Base-by-base conservation (phyloP, 768 basidiomycete species). In the Amanita subjunquillea region DNA sequence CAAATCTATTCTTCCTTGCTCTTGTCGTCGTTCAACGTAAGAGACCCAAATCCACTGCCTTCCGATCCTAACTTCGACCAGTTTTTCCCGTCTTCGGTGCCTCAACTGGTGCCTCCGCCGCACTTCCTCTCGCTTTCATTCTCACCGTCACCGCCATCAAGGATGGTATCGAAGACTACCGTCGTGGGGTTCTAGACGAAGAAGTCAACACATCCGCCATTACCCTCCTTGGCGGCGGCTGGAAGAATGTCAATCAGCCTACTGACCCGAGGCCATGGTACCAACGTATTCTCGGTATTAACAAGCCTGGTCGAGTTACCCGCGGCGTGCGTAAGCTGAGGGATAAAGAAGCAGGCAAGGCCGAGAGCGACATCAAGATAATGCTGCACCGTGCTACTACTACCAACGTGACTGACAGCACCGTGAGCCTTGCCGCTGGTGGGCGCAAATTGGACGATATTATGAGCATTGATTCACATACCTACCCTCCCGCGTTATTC, bases 101-200 rank as follows among this genome's bases (percentile, higher is more conserved):
- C 0, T 80, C 90, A 2, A 77, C 87, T 2, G 85, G 91, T 1
- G 76, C 85, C 41, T 80, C 91, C 54, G 81, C 91, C 3, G 85
- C 88, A 59, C 69, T 97, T 3, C 95, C 95, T 0, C 75, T 97
- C 6, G 70, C 87, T 37, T 90, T 94, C 68, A 95, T 98, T 57
- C 66, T 99, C 38, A 64, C 72, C 27, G 86, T 95, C 47, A 97
- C 95, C 13, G 94, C 87, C 3, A 78, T 96, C 72, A 99, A 97
- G 68, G 95, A 99, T 64, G 95, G 86, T 6, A 72, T 97, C 32
- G 95, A 98, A 69, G 95, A 99, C 68, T 94, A 91, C 64, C 83
- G 94, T n/a, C 83, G 95, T 48, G 87, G 86, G 8, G 60, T 68
- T 7, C 75, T 94, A 38, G 95, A 99, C 64, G 87, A 96, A 55